Evolutionary conservation across 441 rosid genomes (phyloP).

Genomic region (Biscutella laevigata): DNA sequence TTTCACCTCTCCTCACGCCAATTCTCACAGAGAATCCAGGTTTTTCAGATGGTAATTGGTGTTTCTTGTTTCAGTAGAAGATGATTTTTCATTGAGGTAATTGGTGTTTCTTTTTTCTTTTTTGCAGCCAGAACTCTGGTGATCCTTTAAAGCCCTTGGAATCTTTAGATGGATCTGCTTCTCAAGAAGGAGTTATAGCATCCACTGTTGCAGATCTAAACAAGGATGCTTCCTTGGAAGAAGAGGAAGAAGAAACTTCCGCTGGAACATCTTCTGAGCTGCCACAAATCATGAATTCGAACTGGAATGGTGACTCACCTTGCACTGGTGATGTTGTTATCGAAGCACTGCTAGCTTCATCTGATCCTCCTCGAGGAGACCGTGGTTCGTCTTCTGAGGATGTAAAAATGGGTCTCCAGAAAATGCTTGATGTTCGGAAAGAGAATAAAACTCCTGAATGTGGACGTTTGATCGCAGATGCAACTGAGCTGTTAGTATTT

Average conservation of each 20-base stretch:
- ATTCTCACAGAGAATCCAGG: constrained; percentile 61
- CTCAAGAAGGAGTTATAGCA: constrained; percentile 27
- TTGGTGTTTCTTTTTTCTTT: neutral
- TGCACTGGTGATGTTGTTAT: constrained; percentile 24
- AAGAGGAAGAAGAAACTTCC: constrained; percentile 34
- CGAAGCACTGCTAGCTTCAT: constrained; percentile 17
- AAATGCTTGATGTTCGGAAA: constrained; percentile 24
- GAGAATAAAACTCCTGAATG: constrained; percentile 38
- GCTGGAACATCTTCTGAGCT: constrained; percentile 39
- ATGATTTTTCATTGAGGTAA: no score
- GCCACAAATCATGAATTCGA: constrained; percentile 45
- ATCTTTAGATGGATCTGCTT: constrained; percentile 30
- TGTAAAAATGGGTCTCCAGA: constrained; percentile 23
- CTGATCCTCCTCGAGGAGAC: constrained; percentile 29
- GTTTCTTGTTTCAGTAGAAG: no score
- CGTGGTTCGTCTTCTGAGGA: constrained; percentile 27
- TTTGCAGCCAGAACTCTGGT: constrained; percentile 39
- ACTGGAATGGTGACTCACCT: constrained; percentile 33
- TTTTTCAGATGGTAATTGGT: constrained; percentile 18
- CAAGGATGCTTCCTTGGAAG: constrained; percentile 32
- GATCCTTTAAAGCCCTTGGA: constrained; percentile 41
- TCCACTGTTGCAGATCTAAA: constrained; percentile 39
- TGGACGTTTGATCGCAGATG: constrained; percentile 53
- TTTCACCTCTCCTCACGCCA: constrained; percentile 78
- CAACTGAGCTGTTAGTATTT: constrained; percentile 54